Conservation (phyloP, 441 rosid species). For the Francoa sonchifolia region DNA sequence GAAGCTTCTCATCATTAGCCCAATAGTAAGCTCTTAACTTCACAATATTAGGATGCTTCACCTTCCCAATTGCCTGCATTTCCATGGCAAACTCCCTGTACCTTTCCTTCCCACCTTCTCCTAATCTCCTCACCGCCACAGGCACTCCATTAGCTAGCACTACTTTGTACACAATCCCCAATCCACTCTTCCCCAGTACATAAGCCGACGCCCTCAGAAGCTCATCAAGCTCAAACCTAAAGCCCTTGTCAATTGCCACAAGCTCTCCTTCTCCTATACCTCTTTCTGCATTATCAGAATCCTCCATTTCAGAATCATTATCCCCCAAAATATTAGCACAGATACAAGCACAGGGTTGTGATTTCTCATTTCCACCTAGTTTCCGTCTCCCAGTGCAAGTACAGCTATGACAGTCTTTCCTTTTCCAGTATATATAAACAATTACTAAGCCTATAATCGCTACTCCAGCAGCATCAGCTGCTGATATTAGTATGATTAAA, state of each 20-base stretch:
- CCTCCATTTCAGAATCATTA: slow-evolving; percentile 61
- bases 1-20: slow-evolving; percentile 92
- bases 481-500: slow-evolving; percentile 52
- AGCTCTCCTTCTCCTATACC: slow-evolving; percentile 56
- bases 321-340: slow-evolving; percentile 19
- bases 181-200: slow-evolving; percentile 86
- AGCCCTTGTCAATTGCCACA: slow-evolving; percentile 79
- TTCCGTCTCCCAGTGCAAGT: slow-evolving; percentile 66
- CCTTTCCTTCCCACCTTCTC: slow-evolving; percentile 85
- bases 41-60: slow-evolving; percentile 87
- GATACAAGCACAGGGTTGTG: slow-evolving; percentile 15
- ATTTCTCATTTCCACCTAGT: slow-evolving; percentile 37
- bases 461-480: slow-evolving; percentile 63
- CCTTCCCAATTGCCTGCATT: slow-evolving; percentile 76
- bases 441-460: slow-evolving; percentile 56
- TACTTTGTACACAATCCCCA: slow-evolving; percentile 89
- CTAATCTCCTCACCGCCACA: slow-evolving; percentile 86
- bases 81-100: slow-evolving; percentile 78
- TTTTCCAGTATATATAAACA: slow-evolving; percentile 79
- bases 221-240: slow-evolving; percentile 78
- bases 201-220: slow-evolving; percentile 85
- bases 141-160: slow-evolving; percentile 88
- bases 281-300: slow-evolving; percentile 23
- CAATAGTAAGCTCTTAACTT: slow-evolving; percentile 83
- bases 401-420: slow-evolving; percentile 54